These are phyloP conservation scores for Trifolium fragiferum DNA, from an alignment of 306 rosid species.

Conservation along the genomic window DNA sequence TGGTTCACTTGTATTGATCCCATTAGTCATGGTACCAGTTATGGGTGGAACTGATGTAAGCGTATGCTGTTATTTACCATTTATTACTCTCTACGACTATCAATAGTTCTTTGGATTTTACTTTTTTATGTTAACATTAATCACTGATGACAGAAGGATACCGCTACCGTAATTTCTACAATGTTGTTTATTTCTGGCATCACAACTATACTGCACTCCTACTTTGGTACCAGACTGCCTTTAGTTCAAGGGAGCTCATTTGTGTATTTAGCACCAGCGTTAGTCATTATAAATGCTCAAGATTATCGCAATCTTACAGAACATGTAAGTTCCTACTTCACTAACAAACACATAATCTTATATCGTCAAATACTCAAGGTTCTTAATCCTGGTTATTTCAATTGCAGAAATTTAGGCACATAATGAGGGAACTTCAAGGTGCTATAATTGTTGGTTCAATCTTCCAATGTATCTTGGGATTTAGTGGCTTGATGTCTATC, in stretches of 20 bases:
- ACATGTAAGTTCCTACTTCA: slow-evolving; percentile 73
- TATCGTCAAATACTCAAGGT: slow-evolving; percentile 16
- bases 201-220: slow-evolving; percentile 80
- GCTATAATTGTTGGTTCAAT: slow-evolving; percentile 88
- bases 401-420: slow-evolving; percentile 88
- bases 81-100: slow-evolving; percentile 37
- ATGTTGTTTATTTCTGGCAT: slow-evolving; percentile 84
- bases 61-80: slow-evolving; percentile 26
- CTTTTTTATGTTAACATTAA: slow-evolving; percentile 28
- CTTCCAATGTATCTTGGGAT: slow-evolving; percentile 86
- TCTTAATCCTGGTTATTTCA: slow-evolving; percentile 3
- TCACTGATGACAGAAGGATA: slow-evolving; percentile 71
- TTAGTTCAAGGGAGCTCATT: slow-evolving; percentile 98
- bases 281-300: slow-evolving; percentile 79
- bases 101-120: slow-evolving; percentile 23
- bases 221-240: slow-evolving; percentile 90
- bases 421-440: slow-evolving; percentile 99
- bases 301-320: slow-evolving; percentile 87
- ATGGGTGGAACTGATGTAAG: slow-evolving; percentile 99
- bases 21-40: slow-evolving; percentile 84
- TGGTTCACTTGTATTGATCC: slow-evolving; percentile 89
- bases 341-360: slow-evolving; percentile 18
- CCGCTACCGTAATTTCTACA: slow-evolving; percentile 88
- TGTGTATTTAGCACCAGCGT: slow-evolving; percentile 88
- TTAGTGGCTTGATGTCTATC: slow-evolving; percentile 87